Evolutionary conservation across 768 basidiomycete species (phyloP).

Genomic region (Dioszegia hungarica): DNA sequence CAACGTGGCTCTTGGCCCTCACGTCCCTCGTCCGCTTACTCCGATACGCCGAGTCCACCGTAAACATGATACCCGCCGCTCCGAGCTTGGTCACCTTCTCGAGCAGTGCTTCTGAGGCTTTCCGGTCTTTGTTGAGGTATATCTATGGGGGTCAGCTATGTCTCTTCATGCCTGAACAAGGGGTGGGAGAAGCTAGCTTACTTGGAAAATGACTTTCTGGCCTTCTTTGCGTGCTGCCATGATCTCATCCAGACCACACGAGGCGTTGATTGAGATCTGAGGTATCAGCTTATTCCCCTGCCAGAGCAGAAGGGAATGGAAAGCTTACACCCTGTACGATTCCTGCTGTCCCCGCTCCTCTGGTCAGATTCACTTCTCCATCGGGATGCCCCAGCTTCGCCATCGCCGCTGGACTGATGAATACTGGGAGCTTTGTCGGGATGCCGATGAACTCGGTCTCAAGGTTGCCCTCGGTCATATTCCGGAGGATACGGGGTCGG

Average conservation of each 20-base stretch:
- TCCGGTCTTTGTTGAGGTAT: constrained; percentile 72
- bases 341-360: constrained; percentile 60
- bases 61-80: constrained; percentile 83
- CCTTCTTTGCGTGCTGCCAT: constrained; percentile 37
- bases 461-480: constrained; percentile 19
- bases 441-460: constrained; percentile 41
- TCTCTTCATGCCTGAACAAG: background rate
- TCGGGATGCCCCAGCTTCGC: constrained; percentile 68
- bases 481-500: constrained; percentile 38
- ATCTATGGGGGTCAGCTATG: constrained; percentile 46
- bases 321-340: constrained; percentile 68
- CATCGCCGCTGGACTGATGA: constrained; percentile 48
- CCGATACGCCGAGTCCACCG: constrained; percentile 79
- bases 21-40: constrained; percentile 59
- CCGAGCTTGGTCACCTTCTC: constrained; percentile 66
- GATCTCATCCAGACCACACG: constrained; percentile 50
- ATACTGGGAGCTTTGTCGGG: constrained; percentile 33
- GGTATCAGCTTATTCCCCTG: background rate
- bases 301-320: no score
- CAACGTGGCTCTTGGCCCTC: constrained; percentile 31
- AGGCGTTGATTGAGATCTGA: constrained; percentile 50
- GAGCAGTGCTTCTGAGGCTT: constrained; percentile 64
- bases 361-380: constrained; percentile 79
- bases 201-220: constrained; percentile 49
- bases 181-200: background rate